A percentile compares a stretch with the other conserved stretches of the same genome.
Evolutionary conservation across 495 filamentous ascomycete genomes (phyloP).

Genomic region (Penicillium argentinense): DNA sequence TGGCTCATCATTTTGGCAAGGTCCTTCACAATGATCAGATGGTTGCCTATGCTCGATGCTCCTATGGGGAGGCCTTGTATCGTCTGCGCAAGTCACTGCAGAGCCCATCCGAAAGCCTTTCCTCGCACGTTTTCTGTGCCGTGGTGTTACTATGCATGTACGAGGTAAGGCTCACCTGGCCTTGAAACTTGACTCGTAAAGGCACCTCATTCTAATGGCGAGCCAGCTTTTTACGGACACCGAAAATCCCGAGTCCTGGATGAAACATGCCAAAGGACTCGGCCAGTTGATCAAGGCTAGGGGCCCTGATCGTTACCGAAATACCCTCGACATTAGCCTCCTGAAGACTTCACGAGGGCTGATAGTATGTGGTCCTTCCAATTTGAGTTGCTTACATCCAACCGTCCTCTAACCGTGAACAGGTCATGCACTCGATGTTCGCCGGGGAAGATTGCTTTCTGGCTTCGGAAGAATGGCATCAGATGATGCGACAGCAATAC

Average conservation of each 20-base stretch:
- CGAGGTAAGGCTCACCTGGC: slow-evolving; percentile 23
- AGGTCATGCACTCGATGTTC: slow-evolving; percentile 41
- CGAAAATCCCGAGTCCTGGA: slow-evolving; percentile 34
- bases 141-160: slow-evolving; percentile 37
- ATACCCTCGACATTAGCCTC: slow-evolving; percentile 25
- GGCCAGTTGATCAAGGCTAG: slow-evolving; percentile 28
- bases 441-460: slow-evolving; percentile 33
- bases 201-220: too few species aligned
- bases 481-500: slow-evolving; percentile 28
- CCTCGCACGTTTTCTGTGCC: slow-evolving; percentile 32
- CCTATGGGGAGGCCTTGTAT: slow-evolving; percentile 31
- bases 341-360: slow-evolving; percentile 34
- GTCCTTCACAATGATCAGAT: slow-evolving; percentile 23
- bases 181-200: too few species aligned
- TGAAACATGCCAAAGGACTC: slow-evolving; percentile 38
- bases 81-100: slow-evolving; percentile 26
- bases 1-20: slow-evolving; percentile 33
- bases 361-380: slow-evolving; percentile 25
- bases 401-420: background rate
- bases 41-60: slow-evolving; percentile 26
- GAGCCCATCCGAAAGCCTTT: slow-evolving; percentile 23
- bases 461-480: slow-evolving; percentile 31
- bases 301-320: slow-evolving; percentile 28
- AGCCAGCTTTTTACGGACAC: slow-evolving; percentile 34
- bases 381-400: too few species aligned